Evolutionary conservation across 1,284 basidiomycete species (phyloP).

Genomic region (Pholiota adiposa): DNA sequence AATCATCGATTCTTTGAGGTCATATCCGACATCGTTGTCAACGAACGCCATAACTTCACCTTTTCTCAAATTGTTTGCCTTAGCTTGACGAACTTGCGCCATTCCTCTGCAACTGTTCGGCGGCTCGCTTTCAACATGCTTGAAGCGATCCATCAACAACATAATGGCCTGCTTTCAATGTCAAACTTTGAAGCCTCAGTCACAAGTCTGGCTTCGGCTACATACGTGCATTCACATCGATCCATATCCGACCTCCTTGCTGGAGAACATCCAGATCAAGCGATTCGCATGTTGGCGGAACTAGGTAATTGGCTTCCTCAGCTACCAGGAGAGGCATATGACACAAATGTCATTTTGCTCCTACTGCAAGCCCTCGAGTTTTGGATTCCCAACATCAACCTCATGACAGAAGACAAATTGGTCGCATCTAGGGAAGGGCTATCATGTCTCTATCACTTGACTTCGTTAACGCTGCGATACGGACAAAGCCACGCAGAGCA

Average conservation of each 20-base stretch:
- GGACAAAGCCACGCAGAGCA: constrained; percentile 82
- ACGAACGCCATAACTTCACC: constrained; percentile 63
- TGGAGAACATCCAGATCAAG: constrained; percentile 77
- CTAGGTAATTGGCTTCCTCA: constrained; percentile 77
- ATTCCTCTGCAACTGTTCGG: constrained; percentile 70
- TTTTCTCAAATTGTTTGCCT: constrained; percentile 84
- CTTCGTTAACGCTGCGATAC: constrained; percentile 84
- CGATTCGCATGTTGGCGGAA: constrained; percentile 72
- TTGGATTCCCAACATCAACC: constrained; percentile 79
- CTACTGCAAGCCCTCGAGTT: constrained; percentile 76
- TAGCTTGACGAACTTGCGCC: constrained; percentile 85
- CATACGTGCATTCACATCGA: constrained; percentile 83
- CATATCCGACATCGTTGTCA: constrained; percentile 75
- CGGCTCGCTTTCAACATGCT: constrained; percentile 81
- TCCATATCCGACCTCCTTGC: constrained; percentile 81
- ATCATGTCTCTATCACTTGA: constrained; percentile 79
- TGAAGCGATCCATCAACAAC: constrained; percentile 73
- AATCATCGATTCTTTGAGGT: constrained; percentile 80
- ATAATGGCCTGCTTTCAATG: constrained; percentile 63
- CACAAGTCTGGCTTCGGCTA: constrained; percentile 73
- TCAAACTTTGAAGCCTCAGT: constrained; percentile 79
- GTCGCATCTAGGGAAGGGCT: constrained; percentile 65
- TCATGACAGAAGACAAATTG: constrained; percentile 65
- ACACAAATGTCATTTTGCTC: constrained; percentile 54
- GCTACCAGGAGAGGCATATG: constrained; percentile 57